Conservation (phyloP, 495 filamentous ascomycete species). For the Sordaria brevicollis region DNA sequence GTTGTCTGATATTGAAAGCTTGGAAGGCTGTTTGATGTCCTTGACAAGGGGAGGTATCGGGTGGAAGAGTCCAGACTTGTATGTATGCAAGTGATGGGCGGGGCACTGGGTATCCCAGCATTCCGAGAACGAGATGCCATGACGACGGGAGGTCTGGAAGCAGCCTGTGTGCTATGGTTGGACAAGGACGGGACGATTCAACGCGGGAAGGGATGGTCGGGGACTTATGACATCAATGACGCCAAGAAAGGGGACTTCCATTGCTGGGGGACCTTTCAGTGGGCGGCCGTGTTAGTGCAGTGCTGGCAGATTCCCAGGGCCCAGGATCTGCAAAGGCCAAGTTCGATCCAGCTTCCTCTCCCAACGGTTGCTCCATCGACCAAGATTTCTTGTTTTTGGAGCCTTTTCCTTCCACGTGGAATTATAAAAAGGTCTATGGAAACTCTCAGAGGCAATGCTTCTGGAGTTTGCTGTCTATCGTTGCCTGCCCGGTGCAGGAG, state of each 20-base stretch:
- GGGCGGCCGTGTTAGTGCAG: background rate
- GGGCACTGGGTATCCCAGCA: background rate
- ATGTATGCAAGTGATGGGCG: background rate
- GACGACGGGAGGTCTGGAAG: background rate
- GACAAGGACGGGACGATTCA: background rate
- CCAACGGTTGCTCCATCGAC: background rate
- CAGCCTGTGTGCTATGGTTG: background rate
- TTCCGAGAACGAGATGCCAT: background rate
- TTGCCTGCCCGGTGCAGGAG: background rate
- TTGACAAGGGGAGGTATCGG: background rate
- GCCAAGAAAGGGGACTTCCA: background rate
- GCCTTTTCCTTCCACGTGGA: background rate
- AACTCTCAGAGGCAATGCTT: background rate
- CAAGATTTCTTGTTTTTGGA: background rate
- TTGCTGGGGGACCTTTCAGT: background rate
- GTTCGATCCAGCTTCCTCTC: background rate
- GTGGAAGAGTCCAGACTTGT: background rate
- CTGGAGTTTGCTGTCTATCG: background rate
- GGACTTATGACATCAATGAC: conserved; percentile 20
- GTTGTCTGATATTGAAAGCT: background rate
- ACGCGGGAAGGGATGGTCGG: background rate
- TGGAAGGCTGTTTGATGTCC: background rate
- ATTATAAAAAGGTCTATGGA: background rate
- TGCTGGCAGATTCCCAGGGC: background rate
- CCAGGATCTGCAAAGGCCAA: background rate